Conservation (phyloP, 2,329 filamentous ascomycete genomes). For the Colletotrichum somersetense region DNA sequence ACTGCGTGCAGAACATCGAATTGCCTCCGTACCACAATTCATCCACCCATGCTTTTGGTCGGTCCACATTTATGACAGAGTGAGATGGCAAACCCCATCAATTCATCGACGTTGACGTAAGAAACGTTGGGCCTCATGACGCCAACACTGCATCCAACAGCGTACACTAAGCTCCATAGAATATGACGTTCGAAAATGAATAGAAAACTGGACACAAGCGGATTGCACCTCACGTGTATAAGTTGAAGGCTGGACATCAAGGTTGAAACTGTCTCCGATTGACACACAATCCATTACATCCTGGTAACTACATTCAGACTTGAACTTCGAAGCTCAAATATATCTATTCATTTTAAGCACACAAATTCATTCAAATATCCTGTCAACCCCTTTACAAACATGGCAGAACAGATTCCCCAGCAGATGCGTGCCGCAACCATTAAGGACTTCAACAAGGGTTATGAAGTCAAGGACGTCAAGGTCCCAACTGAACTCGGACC, state of each 20-base stretch:
- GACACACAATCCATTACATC: neutral
- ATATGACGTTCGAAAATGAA: conserved; percentile 6
- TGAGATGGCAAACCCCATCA: neutral
- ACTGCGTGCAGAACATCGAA: neutral
- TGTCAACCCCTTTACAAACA: neutral
- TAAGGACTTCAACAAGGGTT: conserved; percentile 40
- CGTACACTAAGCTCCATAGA: neutral
- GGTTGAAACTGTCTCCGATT: no score
- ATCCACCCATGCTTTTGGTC: neutral
- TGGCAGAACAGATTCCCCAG: conserved; percentile 42
- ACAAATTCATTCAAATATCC: neutral
- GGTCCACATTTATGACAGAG: conserved; percentile 36
- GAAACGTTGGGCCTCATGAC: conserved; percentile 9
- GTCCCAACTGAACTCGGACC: conserved; percentile 39
- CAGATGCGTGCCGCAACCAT: conserved; percentile 51
- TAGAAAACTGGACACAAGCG: neutral
- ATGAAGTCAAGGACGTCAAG: conserved; percentile 40
- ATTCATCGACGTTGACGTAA: conserved; percentile 26
- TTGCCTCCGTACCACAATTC: neutral
- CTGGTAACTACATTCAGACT: neutral
- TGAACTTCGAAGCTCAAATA: no score
- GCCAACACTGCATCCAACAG: neutral
- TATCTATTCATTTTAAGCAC: neutral
- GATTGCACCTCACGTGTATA: neutral
- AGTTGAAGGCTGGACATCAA: neutral